These are phyloP conservation scores for Dioszegia crocea DNA, from an alignment of 768 basidiomycete species.

Conservation along the genomic window DNA sequence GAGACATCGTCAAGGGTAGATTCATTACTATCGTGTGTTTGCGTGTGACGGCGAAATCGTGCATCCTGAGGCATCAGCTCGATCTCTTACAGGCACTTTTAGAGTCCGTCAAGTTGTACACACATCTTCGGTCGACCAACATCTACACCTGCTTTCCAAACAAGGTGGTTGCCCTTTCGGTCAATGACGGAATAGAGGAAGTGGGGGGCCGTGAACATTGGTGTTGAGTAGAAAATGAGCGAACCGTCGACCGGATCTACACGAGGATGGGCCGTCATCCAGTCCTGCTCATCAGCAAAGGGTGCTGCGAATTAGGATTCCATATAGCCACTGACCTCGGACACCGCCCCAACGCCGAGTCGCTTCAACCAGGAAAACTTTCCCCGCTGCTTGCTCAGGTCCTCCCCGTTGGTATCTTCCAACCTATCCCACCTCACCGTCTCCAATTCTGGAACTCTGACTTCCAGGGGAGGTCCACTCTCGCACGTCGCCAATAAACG, in stretches of 20 bases:
- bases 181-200: constrained; percentile 44
- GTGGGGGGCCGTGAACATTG: constrained; percentile 46
- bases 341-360: constrained; percentile 31
- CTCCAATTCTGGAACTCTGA: constrained; percentile 49
- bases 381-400: constrained; percentile 22
- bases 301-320: not conserved
- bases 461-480: constrained; percentile 49
- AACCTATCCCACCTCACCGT: constrained; percentile 50
- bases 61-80: constrained; percentile 44
- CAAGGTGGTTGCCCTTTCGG: constrained; percentile 37
- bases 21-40: constrained; percentile 52
- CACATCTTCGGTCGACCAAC: constrained; percentile 46
- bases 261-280: constrained; percentile 80
- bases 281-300: constrained; percentile 60
- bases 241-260: constrained; percentile 55
- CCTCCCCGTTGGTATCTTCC: constrained; percentile 25
- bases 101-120: no score
- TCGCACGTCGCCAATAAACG: constrained; percentile 51
- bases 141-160: constrained; percentile 46
- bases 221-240: constrained; percentile 44
- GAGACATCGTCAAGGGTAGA: constrained; percentile 51
- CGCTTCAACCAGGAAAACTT: constrained; percentile 33
- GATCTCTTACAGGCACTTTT: not conserved
- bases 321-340: constrained; percentile 31
- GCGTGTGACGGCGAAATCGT: constrained; percentile 51